Percentiles rank a stretch among this genome's conserved stretches.
These are phyloP conservation scores for Xanthoceras sorbifolium DNA, from an alignment of 345 rosid species.

Conservation along the genomic window DNA sequence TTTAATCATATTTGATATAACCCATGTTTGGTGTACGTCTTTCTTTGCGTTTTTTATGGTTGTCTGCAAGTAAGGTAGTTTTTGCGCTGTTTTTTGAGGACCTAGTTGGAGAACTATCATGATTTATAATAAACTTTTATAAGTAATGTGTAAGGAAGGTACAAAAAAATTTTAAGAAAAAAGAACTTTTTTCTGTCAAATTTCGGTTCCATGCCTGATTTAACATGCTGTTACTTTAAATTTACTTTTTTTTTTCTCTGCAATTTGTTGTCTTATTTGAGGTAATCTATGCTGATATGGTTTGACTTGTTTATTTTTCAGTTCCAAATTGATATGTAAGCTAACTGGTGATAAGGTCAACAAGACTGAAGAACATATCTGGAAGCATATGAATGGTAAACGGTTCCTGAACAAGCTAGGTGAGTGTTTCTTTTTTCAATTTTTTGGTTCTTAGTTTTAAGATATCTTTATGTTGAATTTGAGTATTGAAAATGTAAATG, in stretches of 20 bases:
- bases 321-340: constrained; percentile 83
- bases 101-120: not conserved
- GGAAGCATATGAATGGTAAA: constrained; percentile 87
- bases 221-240: not conserved
- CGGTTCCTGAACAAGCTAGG: constrained; percentile 86
- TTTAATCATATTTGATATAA: not conserved
- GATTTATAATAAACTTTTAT: not conserved
- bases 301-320: constrained; percentile 32
- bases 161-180: no score
- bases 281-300: constrained; percentile 3
- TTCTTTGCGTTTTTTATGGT: not conserved
- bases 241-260: not conserved
- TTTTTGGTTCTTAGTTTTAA: not conserved
- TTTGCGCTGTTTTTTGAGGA: not conserved
- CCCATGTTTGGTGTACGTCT: not conserved
- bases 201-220: not conserved
- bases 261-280: not conserved
- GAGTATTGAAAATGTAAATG: constrained; percentile 2
- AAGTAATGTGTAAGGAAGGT: not conserved
- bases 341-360: constrained; percentile 85
- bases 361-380: constrained; percentile 86
- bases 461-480: not conserved
- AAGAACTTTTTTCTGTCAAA: not conserved
- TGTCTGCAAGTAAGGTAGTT: not conserved
- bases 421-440: constrained; percentile 21